Conservation (phyloP, 23 red algal genomes). For the Gracilariopsis chorda region DNA sequence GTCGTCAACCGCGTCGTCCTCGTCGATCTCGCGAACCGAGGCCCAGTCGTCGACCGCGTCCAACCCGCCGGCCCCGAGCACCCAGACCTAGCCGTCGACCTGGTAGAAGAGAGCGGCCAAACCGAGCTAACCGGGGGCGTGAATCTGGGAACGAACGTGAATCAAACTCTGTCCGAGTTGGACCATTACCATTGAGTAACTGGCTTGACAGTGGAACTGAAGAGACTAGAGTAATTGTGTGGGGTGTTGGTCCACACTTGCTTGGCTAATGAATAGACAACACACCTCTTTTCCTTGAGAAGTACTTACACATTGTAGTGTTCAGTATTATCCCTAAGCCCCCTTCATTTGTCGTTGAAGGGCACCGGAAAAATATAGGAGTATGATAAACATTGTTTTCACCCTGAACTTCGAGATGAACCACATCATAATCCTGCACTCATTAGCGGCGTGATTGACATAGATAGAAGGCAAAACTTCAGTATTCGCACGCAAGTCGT, state of each 20-base stretch:
- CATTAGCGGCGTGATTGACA: too few relatives aligned
- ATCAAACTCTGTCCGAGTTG: not conserved
- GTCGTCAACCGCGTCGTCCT: not conserved
- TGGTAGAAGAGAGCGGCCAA: not conserved
- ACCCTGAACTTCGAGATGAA: too few relatives aligned
- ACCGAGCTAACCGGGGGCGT: not conserved
- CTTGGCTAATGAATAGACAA: too few relatives aligned
- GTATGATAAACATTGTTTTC: too few relatives aligned
- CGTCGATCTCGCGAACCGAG: not conserved
- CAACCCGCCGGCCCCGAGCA: not conserved
- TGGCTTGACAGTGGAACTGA: constrained; percentile 6
- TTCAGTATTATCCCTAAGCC: too few relatives aligned
- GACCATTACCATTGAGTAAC: not conserved
- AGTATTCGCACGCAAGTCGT: too few relatives aligned
- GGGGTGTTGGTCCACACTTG: not conserved
- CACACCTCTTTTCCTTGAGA: too few relatives aligned
- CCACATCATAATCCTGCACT: too few relatives aligned
- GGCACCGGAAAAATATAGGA: too few relatives aligned
- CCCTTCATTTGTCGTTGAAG: too few relatives aligned
- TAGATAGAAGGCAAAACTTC: too few relatives aligned
- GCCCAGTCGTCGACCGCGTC: not conserved
- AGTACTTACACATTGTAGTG: too few relatives aligned
- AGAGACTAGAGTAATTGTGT: not conserved
- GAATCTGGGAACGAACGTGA: not conserved
- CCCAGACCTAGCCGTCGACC: not conserved